Evolutionary conservation across 495 filamentous ascomycete genomes (phyloP), one percentile per base, ranked within the genome.

Genomic region (Penicillium tannophilum): DNA sequence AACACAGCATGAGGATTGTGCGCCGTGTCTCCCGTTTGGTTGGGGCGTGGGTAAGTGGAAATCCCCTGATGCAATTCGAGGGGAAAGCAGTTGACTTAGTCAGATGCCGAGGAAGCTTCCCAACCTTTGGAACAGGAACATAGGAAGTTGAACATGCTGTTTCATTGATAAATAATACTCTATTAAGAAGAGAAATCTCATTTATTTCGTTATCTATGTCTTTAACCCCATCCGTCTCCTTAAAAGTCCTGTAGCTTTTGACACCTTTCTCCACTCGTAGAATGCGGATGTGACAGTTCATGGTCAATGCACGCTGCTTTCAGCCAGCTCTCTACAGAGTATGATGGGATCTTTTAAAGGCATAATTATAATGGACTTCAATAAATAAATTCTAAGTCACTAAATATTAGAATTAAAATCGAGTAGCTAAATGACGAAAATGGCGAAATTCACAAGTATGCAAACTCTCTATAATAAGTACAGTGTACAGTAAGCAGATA

Each of bases 201-300:
- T 41, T 17, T 41, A 12, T 24, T 17, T 41, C 39, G 9, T 41
- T 41, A 12, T 6, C 14, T 41, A 2, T 41, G 16, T 41, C 36
- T 41, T 41, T 12, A 41, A 8, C 11, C 28, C 28, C 6, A 28
- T 28, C 28, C 28, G 28, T 28, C 28, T 28, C 28, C 28, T 41
- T 41, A 5, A 6, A 6, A 17, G 16, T 17, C n/a, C 39, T 41
- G 39, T 41, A 41, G 39, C 39, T 41, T 36, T 24, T 23, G 19
- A n/a, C 24, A 24, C 47, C 20, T 23, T 33, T 51, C 64, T 60
- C 64, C 58, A 59, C 61, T 19, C 24, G 42, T 17, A 64, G 61
- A 66, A 66, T 66, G 64, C 58, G 46, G 55, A 61, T 66, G 64
- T 56, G 43, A 66, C 58, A 51, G 23, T 33, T n/a, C 24, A 35